A percentile compares a stretch with the other conserved stretches of the same genome.
These are phyloP conservation scores for Hypoxylon rubiginosum DNA, from an alignment of 2,329 filamentous ascomycete species.

Conservation along the genomic window DNA sequence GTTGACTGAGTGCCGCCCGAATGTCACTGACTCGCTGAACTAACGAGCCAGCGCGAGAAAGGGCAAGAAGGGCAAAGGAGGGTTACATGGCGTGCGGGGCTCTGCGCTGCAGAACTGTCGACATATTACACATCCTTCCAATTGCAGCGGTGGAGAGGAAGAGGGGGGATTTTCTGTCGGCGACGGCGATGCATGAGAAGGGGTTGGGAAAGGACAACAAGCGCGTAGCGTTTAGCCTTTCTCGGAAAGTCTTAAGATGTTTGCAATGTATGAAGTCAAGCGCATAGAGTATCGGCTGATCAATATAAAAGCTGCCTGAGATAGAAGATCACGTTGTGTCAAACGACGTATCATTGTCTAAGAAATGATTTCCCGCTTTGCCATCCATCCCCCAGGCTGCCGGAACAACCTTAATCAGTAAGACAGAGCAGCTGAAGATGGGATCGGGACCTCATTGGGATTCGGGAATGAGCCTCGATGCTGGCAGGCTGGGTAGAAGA, in stretches of 20 bases:
- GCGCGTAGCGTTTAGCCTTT: conserved; percentile 28
- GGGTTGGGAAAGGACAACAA: conserved; percentile 13
- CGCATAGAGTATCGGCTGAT: conserved; percentile 32
- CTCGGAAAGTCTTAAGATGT: conserved; percentile 28
- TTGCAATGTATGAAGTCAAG: conserved; percentile 24
- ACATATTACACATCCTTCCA: conserved; percentile 36
- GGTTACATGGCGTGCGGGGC: conserved; percentile 43
- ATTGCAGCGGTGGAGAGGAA: conserved; percentile 31
- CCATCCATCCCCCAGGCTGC: conserved; percentile 23
- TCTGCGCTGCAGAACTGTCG: conserved; percentile 31
- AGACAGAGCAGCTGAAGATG: conserved; percentile 5
- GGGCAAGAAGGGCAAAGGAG: conserved; percentile 7
- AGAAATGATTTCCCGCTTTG: conserved; percentile 23
- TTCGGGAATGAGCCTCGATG: not conserved
- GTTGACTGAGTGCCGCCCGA: conserved; percentile 14
- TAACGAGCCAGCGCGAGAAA: not conserved
- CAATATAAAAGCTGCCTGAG: conserved; percentile 25
- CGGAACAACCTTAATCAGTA: conserved; percentile 27
- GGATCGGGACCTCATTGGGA: too few relatives aligned
- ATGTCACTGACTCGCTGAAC: conserved; percentile 13
- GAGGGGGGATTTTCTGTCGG: conserved; percentile 32
- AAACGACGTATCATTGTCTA: conserved; percentile 39
- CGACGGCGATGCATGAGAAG: conserved; percentile 36
- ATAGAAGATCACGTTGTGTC: conserved; percentile 33
- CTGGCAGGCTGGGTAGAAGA: not conserved